Evolutionary conservation across 306 rosid genomes (phyloP).

Genomic region (Vigna reflexopilosa): DNA sequence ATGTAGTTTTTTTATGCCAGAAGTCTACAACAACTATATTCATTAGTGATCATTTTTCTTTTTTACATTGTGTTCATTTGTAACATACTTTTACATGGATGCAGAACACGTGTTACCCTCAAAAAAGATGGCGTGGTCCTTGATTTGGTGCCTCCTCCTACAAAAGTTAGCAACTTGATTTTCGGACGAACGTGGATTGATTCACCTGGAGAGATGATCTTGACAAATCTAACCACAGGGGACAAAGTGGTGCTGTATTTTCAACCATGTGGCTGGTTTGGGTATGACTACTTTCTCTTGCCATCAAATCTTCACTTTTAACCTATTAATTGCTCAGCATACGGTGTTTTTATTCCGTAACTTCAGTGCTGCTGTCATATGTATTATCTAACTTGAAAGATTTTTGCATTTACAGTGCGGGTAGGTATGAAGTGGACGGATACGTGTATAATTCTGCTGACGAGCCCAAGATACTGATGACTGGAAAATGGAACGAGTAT

Average conservation of each 20-base stretch:
- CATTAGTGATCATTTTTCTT: constrained; percentile 25
- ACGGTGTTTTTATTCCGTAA: constrained; percentile 1
- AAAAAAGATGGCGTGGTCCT: constrained; percentile 77
- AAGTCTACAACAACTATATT: constrained; percentile 11
- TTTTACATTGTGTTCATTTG: not conserved
- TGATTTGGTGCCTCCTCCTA: constrained; percentile 91
- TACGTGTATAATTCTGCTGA: constrained; percentile 80
- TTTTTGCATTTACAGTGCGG: constrained; percentile 63
- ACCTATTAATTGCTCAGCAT: not conserved
- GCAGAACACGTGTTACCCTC: constrained; percentile 89
- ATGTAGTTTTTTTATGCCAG: constrained; percentile 8
- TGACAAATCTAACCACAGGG: constrained; percentile 79
- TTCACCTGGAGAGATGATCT: constrained; percentile 84
- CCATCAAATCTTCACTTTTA: constrained; percentile 19
- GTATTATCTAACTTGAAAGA: constrained; percentile 26
- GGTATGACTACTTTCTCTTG: constrained; percentile 57
- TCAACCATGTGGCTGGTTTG: constrained; percentile 98
- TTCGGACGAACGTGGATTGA: constrained; percentile 95
- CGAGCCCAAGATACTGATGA: constrained; percentile 85
- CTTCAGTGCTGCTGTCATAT: not conserved
- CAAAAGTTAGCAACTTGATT: constrained; percentile 86
- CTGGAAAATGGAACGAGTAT: constrained; percentile 94
- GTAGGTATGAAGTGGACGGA: constrained; percentile 95
- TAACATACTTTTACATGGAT: constrained; percentile 37
- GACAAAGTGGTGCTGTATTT: constrained; percentile 89